Base-by-base conservation (phyloP, 208 protist genomes). In the Trypanosoma platydactyli region DNA sequence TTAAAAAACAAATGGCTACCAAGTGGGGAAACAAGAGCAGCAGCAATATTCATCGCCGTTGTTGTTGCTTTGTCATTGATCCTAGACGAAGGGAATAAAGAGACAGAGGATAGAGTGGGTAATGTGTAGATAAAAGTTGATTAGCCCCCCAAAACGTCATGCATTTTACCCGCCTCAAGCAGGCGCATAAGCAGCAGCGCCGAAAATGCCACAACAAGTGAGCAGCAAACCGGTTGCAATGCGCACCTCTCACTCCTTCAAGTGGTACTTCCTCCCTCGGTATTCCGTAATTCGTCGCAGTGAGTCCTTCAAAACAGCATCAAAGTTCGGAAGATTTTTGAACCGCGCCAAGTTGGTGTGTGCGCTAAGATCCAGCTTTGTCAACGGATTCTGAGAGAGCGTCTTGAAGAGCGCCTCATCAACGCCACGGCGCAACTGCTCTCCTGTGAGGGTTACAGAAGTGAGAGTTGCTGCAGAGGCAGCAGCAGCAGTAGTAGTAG, bases 261-360 rank as follows among this genome's bases (percentile, higher is more conserved):
- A 68, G 12, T 75, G 59, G 55, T 92, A 95, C 64, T 86, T 92
- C 12, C 69, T 80, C 0, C 79, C 71, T 13, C 71, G 70, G 61
- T 76, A 88, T 66, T 87, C 84, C 0, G 89, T 73, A 18, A 79
- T 53, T 12, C 73, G 64, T 70, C 76, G 82, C 22, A 95, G 76
- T 3, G 75, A 73, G 20, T 77, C 72, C 45, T 71, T 77, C n/a
- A 95, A 63, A 13, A 89, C 15, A 1, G 68, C 56, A 15, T 91
- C 84, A 55, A 92, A 89, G 40, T 81, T 75, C 24, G 61, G 52
- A 0, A 76, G 62, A 22, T 52, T 33, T 5, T 29, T 41, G 52
- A 81, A 87, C 25, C 62, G 55, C 38, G 53, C 48, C 63, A 95
- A 71, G 13, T 70, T 52, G 13, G 54, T 38, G 58, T 87, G 77